Conservation (phyloP, 1,284 basidiomycete genomes). For the Somion occarium region DNA sequence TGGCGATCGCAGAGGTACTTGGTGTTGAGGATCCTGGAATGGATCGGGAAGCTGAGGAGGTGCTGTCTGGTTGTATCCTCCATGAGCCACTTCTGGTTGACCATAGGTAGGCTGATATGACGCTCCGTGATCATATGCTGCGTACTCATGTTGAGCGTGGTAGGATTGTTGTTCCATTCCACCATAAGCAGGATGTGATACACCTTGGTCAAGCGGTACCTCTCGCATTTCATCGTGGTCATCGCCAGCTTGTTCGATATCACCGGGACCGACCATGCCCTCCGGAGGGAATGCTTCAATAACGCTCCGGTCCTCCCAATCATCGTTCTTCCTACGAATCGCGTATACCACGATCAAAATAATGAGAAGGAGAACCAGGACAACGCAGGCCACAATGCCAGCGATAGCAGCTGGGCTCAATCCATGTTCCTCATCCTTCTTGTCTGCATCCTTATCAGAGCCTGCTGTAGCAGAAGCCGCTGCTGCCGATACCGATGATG, state of each 20-base stretch:
- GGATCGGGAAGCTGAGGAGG: slow-evolving; percentile 1
- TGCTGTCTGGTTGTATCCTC: not conserved
- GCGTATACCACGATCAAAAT: not conserved
- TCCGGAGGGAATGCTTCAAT: not conserved
- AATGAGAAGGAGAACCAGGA: not conserved
- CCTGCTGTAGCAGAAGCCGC: not conserved
- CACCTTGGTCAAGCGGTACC: not conserved
- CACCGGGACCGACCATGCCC: not conserved
- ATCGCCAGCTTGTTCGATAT: not conserved
- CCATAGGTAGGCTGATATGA: not conserved
- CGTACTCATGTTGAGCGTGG: not conserved
- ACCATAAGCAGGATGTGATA: not conserved
- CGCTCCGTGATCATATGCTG: not conserved
- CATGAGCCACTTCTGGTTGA: not conserved
- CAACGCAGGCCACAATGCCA: not conserved
- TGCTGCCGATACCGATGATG: not conserved
- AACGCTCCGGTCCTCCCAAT: not conserved
- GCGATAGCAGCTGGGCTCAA: not conserved
- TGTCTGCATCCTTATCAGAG: not conserved
- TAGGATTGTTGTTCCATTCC: not conserved
- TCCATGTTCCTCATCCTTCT: not conserved
- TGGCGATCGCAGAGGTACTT: not conserved
- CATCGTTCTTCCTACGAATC: not conserved
- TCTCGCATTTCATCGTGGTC: not conserved
- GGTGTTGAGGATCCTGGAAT: not conserved